phyloP scores from a whole-genome alignment of 305 asterid species.

The Coffea humblotiana region DNA sequence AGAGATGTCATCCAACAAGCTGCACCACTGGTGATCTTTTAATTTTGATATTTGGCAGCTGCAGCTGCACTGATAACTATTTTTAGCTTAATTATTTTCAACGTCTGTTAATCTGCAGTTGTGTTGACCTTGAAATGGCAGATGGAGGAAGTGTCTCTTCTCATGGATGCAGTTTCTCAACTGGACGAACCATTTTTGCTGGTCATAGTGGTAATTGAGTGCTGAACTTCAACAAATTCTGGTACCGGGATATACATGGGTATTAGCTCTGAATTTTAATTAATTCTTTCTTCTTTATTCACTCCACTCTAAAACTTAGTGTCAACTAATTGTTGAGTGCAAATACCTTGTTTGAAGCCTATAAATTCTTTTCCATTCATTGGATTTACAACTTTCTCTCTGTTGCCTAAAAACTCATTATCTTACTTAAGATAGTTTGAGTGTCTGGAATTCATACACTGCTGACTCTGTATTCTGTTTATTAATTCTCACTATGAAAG shows the following conservation, averaged over 20 bases:
- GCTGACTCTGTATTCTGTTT: background rate
- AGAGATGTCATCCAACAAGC: slow-evolving; percentile 65
- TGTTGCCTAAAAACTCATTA: background rate
- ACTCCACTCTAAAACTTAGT: slow-evolving; percentile 29
- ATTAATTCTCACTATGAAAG: background rate
- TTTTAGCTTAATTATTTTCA: slow-evolving; percentile 27
- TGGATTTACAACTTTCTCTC: background rate
- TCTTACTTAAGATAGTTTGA: background rate
- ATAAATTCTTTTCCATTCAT: background rate
- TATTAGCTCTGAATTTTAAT: slow-evolving; percentile 94
- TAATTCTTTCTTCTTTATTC: slow-evolving; percentile 43
- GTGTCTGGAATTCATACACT: background rate
- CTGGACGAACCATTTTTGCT: slow-evolving; percentile 92
- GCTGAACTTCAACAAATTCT: slow-evolving; percentile 99
- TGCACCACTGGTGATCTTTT: slow-evolving; percentile 90
- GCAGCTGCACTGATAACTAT: slow-evolving; percentile 29
- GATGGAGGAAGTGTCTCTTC: slow-evolving; percentile 98
- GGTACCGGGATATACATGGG: slow-evolving; percentile 96
- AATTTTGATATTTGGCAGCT: slow-evolving; percentile 62
- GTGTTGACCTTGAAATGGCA: slow-evolving; percentile 49
- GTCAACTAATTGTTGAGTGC: slow-evolving; percentile 7
- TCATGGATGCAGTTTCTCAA: slow-evolving; percentile 96
- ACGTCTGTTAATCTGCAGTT: slow-evolving; percentile 31
- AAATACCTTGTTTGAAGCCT: slow-evolving; percentile 1
- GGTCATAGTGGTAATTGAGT: slow-evolving; percentile 99